A percentile compares a stretch with the other conserved stretches of the same genome.
Evolutionary conservation across 768 basidiomycete genomes (phyloP).

Genomic region (Naganishia friedmannii): DNA sequence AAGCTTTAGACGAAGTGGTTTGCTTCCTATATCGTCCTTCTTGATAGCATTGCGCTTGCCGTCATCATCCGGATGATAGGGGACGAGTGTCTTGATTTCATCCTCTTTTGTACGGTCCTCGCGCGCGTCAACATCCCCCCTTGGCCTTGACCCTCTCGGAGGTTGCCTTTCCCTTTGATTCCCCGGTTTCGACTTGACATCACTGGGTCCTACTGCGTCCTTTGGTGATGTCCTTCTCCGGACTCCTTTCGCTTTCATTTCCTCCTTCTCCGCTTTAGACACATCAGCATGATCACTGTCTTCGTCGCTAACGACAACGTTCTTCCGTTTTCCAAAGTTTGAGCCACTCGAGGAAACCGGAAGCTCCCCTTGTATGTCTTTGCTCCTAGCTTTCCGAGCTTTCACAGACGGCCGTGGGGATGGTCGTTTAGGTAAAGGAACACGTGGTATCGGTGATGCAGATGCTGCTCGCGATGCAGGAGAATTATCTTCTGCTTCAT

Average conservation of each 20-base stretch:
- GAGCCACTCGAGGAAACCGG: background rate
- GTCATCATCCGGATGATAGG: background rate
- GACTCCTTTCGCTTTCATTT: background rate
- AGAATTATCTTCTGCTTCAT: background rate
- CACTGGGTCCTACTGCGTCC: background rate
- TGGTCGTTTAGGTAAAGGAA: conserved; percentile 50
- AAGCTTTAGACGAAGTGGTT: too few relatives aligned
- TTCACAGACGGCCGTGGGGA: background rate
- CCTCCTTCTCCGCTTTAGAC: background rate
- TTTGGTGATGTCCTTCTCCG: background rate
- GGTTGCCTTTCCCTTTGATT: background rate
- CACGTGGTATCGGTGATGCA: background rate
- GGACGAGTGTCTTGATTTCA: background rate
- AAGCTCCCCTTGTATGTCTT: too few relatives aligned
- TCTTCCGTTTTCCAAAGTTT: background rate
- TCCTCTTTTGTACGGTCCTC: background rate
- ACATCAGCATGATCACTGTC: background rate
- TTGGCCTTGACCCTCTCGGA: background rate
- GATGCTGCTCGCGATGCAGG: too few relatives aligned
- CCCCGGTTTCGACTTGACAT: background rate
- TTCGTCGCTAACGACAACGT: background rate
- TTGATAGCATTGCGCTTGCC: background rate
- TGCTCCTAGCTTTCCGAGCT: background rate
- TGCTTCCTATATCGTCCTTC: too few relatives aligned
- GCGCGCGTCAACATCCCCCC: background rate